Evolutionary conservation across 495 filamentous ascomycete genomes (phyloP).

Genomic region (Penicillium goetzii): DNA sequence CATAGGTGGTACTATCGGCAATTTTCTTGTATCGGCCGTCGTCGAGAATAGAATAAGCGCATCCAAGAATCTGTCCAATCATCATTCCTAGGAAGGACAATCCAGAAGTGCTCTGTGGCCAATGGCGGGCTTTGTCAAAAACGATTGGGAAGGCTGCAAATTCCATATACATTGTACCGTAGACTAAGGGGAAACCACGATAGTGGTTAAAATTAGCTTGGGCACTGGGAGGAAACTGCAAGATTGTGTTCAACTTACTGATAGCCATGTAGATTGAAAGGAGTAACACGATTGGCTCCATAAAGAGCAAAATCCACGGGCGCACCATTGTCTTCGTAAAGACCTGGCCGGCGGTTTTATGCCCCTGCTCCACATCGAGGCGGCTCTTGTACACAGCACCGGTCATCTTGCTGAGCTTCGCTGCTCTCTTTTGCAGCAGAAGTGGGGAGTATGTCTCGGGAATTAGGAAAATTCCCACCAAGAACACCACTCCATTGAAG

Average conservation of each 20-base stretch:
- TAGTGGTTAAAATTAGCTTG: not conserved
- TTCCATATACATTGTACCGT: constrained; percentile 69
- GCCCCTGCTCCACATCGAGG: constrained; percentile 15
- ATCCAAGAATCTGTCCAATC: constrained; percentile 67
- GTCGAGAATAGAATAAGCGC: constrained; percentile 37
- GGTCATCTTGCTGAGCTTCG: constrained; percentile 44
- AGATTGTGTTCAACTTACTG: not conserved
- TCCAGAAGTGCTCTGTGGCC: constrained; percentile 63
- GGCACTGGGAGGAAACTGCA: not conserved
- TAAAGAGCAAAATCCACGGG: constrained; percentile 34
- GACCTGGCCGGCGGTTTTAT: not conserved
- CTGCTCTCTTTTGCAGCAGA: constrained; percentile 44
- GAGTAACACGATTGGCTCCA: constrained; percentile 54
- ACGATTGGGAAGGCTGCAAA: constrained; percentile 77
- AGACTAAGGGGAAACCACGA: constrained; percentile 34
- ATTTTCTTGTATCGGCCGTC: constrained; percentile 25
- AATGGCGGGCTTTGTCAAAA: constrained; percentile 67
- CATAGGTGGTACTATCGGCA: constrained; percentile 12
- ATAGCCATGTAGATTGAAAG: constrained; percentile 67
- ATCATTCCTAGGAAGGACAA: constrained; percentile 73
- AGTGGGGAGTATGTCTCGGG: constrained; percentile 56
- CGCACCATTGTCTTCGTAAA: constrained; percentile 14
- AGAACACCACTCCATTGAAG: constrained; percentile 44
- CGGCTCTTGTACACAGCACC: constrained; percentile 43
- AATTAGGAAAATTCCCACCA: constrained; percentile 42